A percentile compares a stretch with the other conserved stretches of the same genome.
These are phyloP conservation scores for Nemania abortiva DNA, from an alignment of 2,329 filamentous ascomycete species.

Conservation along the genomic window DNA sequence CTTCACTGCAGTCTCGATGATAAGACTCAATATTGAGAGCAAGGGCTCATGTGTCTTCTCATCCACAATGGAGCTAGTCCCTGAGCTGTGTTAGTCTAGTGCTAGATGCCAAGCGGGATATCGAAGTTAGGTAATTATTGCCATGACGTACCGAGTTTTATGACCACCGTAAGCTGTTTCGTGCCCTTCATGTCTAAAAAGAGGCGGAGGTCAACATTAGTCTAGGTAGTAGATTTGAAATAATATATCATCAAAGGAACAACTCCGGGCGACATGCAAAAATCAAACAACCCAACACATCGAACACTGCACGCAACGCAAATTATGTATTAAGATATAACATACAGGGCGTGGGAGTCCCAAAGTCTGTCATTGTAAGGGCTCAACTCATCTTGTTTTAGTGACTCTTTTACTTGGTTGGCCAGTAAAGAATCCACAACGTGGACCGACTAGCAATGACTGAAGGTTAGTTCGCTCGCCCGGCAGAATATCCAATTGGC, in stretches of 20 bases:
- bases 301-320: conserved; percentile 3
- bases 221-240: conserved; percentile 28
- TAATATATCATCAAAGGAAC: conserved; percentile 2
- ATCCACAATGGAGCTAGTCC: conserved; percentile 98
- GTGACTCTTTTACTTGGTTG: conserved; percentile 1
- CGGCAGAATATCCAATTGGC: conserved; percentile 39
- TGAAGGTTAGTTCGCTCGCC: background rate
- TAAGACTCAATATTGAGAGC: conserved; percentile 88
- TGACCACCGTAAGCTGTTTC: conserved; percentile 80
- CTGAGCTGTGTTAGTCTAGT: conserved; percentile 60
- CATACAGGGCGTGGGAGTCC: conserved; percentile 48
- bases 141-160: conserved; percentile 79
- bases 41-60: conserved; percentile 95
- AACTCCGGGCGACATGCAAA: background rate
- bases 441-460: conserved; percentile 5
- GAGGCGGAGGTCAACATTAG: conserved; percentile 42
- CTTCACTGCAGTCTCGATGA: conserved; percentile 92
- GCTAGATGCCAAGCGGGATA: background rate
- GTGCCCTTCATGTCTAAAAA: conserved; percentile 71
- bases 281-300: conserved; percentile 15
- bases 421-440: conserved; percentile 18
- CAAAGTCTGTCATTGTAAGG: conserved; percentile 46
- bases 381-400: conserved; percentile 31
- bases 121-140: background rate
- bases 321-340: conserved; percentile 32